phyloP scores from a whole-genome alignment of 129 eudicot genomes.

The Tagetes patula region DNA sequence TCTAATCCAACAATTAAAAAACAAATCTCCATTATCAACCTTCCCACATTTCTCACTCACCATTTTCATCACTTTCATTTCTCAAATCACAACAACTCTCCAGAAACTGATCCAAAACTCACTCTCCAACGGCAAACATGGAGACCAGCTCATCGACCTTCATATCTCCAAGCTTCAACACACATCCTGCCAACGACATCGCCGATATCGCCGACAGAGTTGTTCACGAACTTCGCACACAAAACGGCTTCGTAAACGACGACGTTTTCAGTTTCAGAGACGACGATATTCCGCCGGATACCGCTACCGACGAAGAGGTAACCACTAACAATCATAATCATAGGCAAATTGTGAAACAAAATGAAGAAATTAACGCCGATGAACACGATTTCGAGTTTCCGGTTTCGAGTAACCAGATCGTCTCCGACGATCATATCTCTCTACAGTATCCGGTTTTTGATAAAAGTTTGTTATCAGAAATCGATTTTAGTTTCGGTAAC shows the following conservation, averaged over 20 bases:
- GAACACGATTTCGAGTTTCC: constrained; percentile 66
- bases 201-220: constrained; percentile 65
- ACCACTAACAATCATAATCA: not conserved
- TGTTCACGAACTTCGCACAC: constrained; percentile 36
- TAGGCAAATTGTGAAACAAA: not conserved
- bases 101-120: not conserved
- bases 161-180: constrained; percentile 58
- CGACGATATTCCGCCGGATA: not conserved
- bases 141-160: constrained; percentile 31
- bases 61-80: not conserved
- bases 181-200: constrained; percentile 39
- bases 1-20: not conserved
- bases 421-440: constrained; percentile 54
- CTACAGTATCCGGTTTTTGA: constrained; percentile 62
- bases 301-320: not conserved
- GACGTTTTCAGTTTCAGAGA: constrained; percentile 21
- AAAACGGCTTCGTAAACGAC: constrained; percentile 20
- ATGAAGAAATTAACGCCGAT: constrained; percentile 9
- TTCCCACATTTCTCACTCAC: not conserved
- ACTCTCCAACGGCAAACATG: constrained; percentile 33
- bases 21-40: not conserved
- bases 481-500: not conserved
- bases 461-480: constrained; percentile 34
- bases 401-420: constrained; percentile 21
- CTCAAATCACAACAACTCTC: not conserved